These are phyloP conservation scores for Strigomonas culicis DNA, from an alignment of 208 protist species.

Conservation along the genomic window DNA sequence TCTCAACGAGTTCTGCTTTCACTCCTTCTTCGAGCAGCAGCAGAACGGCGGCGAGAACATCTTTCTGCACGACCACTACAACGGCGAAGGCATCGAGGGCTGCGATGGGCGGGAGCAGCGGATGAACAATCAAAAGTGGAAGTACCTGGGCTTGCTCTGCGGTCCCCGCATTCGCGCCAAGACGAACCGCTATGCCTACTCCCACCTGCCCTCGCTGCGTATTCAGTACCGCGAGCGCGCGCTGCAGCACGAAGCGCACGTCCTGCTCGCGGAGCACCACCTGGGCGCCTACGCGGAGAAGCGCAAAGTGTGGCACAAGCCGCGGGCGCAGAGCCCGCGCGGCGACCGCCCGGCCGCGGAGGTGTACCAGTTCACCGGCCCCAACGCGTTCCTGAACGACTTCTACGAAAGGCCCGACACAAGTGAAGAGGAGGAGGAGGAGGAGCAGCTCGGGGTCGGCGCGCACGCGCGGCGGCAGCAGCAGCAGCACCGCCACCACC, in stretches of 20 bases:
- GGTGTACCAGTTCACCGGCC: neutral
- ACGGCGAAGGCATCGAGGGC: slow-evolving; percentile 3
- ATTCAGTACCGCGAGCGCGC: slow-evolving; percentile 55
- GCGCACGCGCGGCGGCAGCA: neutral
- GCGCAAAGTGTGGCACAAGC: neutral
- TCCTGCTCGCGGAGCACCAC: slow-evolving; percentile 32
- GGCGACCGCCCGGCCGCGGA: neutral
- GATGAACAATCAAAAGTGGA: slow-evolving; percentile 20
- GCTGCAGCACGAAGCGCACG: slow-evolving; percentile 59
- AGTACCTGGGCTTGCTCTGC: slow-evolving; percentile 21
- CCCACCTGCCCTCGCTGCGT: slow-evolving; percentile 66
- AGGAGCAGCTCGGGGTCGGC: neutral
- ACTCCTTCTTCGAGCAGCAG: slow-evolving; percentile 17
- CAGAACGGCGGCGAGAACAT: neutral
- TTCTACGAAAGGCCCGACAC: neutral
- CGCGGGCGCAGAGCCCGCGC: neutral
- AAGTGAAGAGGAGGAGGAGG: neutral
- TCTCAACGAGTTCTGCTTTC: slow-evolving; percentile 68
- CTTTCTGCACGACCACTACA: neutral
- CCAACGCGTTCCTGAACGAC: neutral
- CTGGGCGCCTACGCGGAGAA: neutral
- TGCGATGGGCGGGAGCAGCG: slow-evolving; percentile 13
- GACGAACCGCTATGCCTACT: slow-evolving; percentile 49
- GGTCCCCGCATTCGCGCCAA: slow-evolving; percentile 44
- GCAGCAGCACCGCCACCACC: neutral